These are phyloP conservation scores for Yamadazyma akitaensis DNA, from an alignment of 805 yeast species.

Conservation along the genomic window DNA sequence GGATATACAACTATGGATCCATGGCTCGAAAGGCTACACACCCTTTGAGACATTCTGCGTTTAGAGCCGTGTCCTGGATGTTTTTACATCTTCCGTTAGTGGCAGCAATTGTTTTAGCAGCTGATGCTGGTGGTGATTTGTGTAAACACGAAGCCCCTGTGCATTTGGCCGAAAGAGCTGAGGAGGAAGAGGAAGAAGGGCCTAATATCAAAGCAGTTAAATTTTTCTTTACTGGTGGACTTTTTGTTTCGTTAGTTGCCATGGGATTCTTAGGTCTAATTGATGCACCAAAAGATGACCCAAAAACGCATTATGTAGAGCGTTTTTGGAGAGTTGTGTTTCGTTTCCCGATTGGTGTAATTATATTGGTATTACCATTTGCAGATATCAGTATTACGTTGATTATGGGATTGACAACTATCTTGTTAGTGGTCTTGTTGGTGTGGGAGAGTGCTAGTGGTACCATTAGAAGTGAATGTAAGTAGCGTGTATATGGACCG, in stretches of 20 bases:
- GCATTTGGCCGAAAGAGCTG: conserved; percentile 1
- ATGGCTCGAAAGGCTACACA: conserved; percentile 49
- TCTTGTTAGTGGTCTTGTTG: conserved; percentile 29
- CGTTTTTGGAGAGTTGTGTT: conserved; percentile 37
- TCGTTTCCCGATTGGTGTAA: conserved; percentile 39
- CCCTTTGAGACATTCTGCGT: conserved; percentile 48
- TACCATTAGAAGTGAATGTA: conserved; percentile 17
- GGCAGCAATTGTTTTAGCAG: conserved; percentile 51
- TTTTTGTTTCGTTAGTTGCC: conserved; percentile 41
- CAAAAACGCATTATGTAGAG: conserved; percentile 25
- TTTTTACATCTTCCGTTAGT: conserved; percentile 50
- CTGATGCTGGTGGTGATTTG: conserved; percentile 57
- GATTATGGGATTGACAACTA: conserved; percentile 42
- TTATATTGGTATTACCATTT: conserved; percentile 43
- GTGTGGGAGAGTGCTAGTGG: conserved; percentile 36
- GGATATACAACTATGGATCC: conserved; percentile 56
- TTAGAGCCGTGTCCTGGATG: conserved; percentile 45
- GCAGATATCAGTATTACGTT: conserved; percentile 37
- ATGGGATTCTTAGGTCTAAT: conserved; percentile 40
- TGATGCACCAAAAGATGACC: conserved; percentile 44
- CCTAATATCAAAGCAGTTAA: conserved; percentile 40
- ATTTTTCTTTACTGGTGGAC: conserved; percentile 52
- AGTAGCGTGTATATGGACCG: too few species aligned
- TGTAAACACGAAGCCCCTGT: conserved; percentile 15
- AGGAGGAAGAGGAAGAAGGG: conserved; percentile 19